A percentile compares a stretch with the other conserved stretches of the same genome.
These are phyloP conservation scores for Pichia nakasei DNA, from an alignment of 805 yeast genomes.

Conservation along the genomic window DNA sequence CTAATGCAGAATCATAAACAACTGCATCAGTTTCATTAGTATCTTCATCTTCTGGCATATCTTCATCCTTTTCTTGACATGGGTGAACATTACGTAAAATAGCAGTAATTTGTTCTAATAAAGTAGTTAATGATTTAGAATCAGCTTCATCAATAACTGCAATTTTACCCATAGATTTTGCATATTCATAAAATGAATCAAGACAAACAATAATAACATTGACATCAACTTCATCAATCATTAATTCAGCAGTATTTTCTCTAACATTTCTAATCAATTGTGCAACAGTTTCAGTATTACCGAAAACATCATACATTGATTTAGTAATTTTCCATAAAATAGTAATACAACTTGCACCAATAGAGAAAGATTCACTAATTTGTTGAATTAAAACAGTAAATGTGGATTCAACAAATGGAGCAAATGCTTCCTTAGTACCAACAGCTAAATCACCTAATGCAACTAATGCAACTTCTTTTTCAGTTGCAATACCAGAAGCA, in stretches of 20 bases:
- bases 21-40: slow-evolving; percentile 57
- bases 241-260: slow-evolving; percentile 48
- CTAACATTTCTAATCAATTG: slow-evolving; percentile 60
- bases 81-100: slow-evolving; percentile 76
- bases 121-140: slow-evolving; percentile 47
- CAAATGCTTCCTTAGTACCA: slow-evolving; percentile 77
- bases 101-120: slow-evolving; percentile 64
- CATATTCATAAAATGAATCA: slow-evolving; percentile 62
- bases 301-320: slow-evolving; percentile 52
- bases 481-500: slow-evolving; percentile 91
- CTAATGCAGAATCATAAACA: slow-evolving; percentile 76
- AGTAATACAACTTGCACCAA: slow-evolving; percentile 77
- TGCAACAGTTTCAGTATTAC: slow-evolving; percentile 43
- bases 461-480: slow-evolving; percentile 91
- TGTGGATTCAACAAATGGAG: slow-evolving; percentile 66
- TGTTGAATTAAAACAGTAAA: slow-evolving; percentile 58
- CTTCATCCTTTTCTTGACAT: slow-evolving; percentile 60
- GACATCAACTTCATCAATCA: slow-evolving; percentile 77
- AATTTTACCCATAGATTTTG: slow-evolving; percentile 64
- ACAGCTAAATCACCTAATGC: slow-evolving; percentile 81
- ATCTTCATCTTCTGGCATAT: slow-evolving; percentile 33
- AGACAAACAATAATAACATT: slow-evolving; percentile 72
- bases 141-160: slow-evolving; percentile 54
- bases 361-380: slow-evolving; percentile 80
- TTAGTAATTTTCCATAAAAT: slow-evolving; percentile 77